These are phyloP conservation scores for Monilinia polystroma DNA, from an alignment of 2,329 filamentous ascomycete genomes.

Conservation along the genomic window DNA sequence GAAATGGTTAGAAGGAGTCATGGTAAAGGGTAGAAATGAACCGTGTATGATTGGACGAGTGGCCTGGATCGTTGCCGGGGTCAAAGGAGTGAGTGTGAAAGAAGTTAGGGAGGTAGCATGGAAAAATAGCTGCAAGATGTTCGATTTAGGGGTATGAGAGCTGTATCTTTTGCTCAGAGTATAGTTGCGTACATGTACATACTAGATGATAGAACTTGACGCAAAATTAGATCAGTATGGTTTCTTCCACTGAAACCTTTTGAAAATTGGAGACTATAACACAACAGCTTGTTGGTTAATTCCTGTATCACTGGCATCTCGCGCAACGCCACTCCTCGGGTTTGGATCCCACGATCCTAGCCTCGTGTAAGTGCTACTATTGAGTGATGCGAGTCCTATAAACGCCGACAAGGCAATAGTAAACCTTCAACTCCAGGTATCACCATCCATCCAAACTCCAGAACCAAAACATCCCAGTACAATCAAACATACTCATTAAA, in stretches of 20 bases:
- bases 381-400: not conserved
- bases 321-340: not conserved
- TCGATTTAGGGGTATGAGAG: conserved; percentile 60
- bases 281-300: no score
- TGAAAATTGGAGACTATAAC: not conserved
- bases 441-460: conserved; percentile 5
- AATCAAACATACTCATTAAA: not conserved
- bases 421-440: conserved; percentile 8
- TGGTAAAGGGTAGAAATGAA: conserved; percentile 96
- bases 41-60: conserved; percentile 83
- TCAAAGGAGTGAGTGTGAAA: conserved; percentile 77
- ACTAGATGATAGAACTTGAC: conserved; percentile 4
- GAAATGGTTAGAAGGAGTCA: conserved; percentile 80
- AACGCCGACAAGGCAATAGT: not conserved
- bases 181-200: not conserved
- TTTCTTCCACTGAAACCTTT: not conserved
- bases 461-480: not conserved
- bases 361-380: not conserved
- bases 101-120: conserved; percentile 85
- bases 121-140: conserved; percentile 78
- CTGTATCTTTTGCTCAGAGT: not conserved
- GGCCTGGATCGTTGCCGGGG: conserved; percentile 81
- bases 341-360: not conserved
- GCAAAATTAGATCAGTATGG: not conserved
- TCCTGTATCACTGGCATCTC: not conserved